Evolutionary conservation across 768 basidiomycete genomes (phyloP).

Genomic region (Suillus bovinus): DNA sequence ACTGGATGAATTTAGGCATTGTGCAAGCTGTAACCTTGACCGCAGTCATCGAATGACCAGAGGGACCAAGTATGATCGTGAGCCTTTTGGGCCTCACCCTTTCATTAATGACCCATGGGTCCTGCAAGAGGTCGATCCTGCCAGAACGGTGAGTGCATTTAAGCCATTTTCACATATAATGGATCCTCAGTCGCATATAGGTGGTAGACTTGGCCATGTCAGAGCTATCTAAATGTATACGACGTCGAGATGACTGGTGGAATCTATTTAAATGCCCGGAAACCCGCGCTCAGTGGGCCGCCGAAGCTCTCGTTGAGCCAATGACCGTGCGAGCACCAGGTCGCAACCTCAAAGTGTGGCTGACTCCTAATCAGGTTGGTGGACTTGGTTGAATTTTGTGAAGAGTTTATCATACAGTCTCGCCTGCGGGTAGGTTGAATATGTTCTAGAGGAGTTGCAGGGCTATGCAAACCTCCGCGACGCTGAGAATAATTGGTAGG

Average conservation of each 20-base stretch:
- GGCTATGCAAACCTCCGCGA: conserved; percentile 47
- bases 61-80: conserved; percentile 2
- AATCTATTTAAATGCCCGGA: conserved; percentile 26
- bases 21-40: neutral
- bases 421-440: conserved; percentile 36
- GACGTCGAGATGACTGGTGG: conserved; percentile 44
- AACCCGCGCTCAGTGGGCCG: conserved; percentile 34
- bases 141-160: conserved; percentile 43
- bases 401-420: neutral
- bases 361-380: conserved; percentile 44
- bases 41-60: conserved; percentile 5
- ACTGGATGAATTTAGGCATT: too few relatives aligned
- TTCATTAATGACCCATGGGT: conserved; percentile 47
- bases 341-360: conserved; percentile 27
- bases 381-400: neutral
- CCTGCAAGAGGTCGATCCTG: conserved; percentile 40
- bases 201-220: conserved; percentile 52
- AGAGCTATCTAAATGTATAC: conserved; percentile 44
- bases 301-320: conserved; percentile 25
- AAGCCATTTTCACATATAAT: neutral
- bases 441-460: conserved; percentile 49
- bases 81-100: conserved; percentile 48
- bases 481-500: conserved; percentile 38
- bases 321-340: conserved; percentile 42
- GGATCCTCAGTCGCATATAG: conserved; percentile 25